Base-by-base conservation (phyloP, 148 eudicot genomes). In the Fallopia convolvulus region DNA sequence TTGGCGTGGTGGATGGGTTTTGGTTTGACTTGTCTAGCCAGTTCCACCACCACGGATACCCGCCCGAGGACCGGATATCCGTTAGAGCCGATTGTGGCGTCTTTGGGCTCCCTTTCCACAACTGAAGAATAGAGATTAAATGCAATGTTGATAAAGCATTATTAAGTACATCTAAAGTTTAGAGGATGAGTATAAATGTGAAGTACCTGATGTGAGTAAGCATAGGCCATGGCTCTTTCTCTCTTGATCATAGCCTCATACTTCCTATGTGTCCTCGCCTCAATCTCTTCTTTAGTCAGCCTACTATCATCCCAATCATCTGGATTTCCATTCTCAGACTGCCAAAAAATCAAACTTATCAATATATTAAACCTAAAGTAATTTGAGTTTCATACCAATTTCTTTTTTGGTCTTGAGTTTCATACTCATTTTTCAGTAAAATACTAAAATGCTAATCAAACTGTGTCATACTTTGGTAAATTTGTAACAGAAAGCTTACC, bases 1-100 rank as follows among this genome's bases (percentile, higher is more conserved):
- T 23, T 8, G 75, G 53, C 4, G 55, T 46, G 50, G 52, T 44
- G 32, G 75, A n/a, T 18, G 75, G 32, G 32, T 44, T 73, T 21
- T 12, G 30, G 48, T 72, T 23, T 41, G 90, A 88, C 42, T 86
- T 85, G 50, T 90, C 97, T 81, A 93, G 77, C 99, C 99, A 96
- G 87, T 88, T 96, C 99, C 97, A 91, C 98, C 97, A 95, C 93
- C 93, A 96, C 6, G 98, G 98, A 55, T 80, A 89, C 55, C 97
- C 98, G 74, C 92, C 90, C 2, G 97, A 73, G 32, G 75, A 75
- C 36, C 86, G 83, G 68, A 85, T 74, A 50, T 91, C 96, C 53
- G 78, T 85, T 48, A 84, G 52, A 49, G 85, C 80, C 55, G 86
- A 79, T 77, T 90, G 88, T 11, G 88, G 83, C 30, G 86, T 84